Percentiles rank a stretch among this genome's conserved stretches.
Conservation (phyloP, 2,329 filamentous ascomycete species). For the Nothophaeocryptopus gaeumannii region DNA sequence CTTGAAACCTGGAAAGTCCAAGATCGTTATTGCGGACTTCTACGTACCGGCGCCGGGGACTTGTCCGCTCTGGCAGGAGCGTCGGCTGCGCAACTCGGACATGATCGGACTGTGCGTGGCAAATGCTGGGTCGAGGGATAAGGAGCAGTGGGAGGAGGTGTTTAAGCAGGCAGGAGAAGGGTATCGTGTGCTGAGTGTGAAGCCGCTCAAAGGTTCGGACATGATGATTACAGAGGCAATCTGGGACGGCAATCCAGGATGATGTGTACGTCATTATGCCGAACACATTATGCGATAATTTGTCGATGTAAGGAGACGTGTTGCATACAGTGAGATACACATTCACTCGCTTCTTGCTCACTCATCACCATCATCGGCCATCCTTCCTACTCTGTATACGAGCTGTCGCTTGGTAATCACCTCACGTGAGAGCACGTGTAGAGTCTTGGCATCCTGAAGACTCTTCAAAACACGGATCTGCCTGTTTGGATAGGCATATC, state of each 20-base stretch:
- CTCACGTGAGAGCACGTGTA: no score
- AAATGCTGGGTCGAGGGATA: not conserved
- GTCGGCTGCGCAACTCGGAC: not conserved
- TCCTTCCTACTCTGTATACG: no score
- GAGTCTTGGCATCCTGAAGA: no score
- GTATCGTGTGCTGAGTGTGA: conserved; percentile 2
- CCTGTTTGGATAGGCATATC: no score
- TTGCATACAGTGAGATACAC: no score
- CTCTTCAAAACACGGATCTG: no score
- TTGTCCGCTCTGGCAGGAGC: conserved; percentile 1
- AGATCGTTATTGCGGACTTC: conserved; percentile 22
- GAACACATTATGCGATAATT: no score
- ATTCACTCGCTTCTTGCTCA: no score
- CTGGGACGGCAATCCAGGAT: not conserved
- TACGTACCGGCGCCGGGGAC: conserved; percentile 1
- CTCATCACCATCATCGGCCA: no score
- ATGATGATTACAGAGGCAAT: conserved; percentile 6
- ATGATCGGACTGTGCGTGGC: not conserved
- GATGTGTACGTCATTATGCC: no score
- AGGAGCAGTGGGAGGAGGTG: conserved; percentile 1
- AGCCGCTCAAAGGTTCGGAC: not conserved
- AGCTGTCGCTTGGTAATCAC: no score
- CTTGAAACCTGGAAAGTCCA: conserved; percentile 19
- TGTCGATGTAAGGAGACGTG: no score
- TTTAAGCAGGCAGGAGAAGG: conserved; percentile 1